Conservation (phyloP, 2,329 filamentous ascomycete genomes). For the Purpureocillium takamizusanense region DNA sequence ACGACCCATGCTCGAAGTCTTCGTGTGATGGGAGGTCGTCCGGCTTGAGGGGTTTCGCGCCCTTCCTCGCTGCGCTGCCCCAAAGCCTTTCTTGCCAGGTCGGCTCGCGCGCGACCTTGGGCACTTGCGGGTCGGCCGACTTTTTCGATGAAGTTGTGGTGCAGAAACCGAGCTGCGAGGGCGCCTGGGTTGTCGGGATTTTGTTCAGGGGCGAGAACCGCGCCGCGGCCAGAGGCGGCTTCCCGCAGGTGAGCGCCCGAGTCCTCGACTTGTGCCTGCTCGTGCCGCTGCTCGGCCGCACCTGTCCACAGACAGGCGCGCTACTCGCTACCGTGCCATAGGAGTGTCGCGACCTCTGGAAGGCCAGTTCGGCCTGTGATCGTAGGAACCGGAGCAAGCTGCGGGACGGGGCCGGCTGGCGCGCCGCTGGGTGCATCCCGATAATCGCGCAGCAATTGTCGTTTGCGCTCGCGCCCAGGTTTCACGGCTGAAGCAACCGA, state of each 20-base stretch:
- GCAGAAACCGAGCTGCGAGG: constrained; percentile 11
- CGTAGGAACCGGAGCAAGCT: constrained; percentile 64
- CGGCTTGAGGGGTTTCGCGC: constrained; percentile 35
- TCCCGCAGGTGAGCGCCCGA: too few relatives aligned
- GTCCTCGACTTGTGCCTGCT: too few relatives aligned
- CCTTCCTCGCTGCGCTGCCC: constrained; percentile 28
- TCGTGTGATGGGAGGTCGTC: constrained; percentile 49
- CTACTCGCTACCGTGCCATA: constrained; percentile 3
- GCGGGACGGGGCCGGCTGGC: constrained; percentile 39
- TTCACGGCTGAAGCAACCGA: constrained; percentile 7
- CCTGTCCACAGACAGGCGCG: constrained; percentile 7
- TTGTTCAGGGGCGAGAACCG: neutral
- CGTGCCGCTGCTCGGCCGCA: constrained; percentile 8
- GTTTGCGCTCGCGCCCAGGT: constrained; percentile 1
- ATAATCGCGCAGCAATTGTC: constrained; percentile 5
- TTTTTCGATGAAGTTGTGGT: constrained; percentile 16
- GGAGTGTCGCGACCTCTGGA: constrained; percentile 31
- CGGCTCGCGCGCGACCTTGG: constrained; percentile 14
- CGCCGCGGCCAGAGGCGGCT: neutral
- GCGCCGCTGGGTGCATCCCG: constrained; percentile 36
- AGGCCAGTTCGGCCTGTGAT: constrained; percentile 55
- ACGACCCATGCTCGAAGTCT: constrained; percentile 44
- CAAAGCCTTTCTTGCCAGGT: constrained; percentile 42
- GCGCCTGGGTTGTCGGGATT: neutral
- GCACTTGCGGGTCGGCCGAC: constrained; percentile 10